phyloP scores from a whole-genome alignment of 441 rosid genomes.

The Brassica hybrid region DNA sequence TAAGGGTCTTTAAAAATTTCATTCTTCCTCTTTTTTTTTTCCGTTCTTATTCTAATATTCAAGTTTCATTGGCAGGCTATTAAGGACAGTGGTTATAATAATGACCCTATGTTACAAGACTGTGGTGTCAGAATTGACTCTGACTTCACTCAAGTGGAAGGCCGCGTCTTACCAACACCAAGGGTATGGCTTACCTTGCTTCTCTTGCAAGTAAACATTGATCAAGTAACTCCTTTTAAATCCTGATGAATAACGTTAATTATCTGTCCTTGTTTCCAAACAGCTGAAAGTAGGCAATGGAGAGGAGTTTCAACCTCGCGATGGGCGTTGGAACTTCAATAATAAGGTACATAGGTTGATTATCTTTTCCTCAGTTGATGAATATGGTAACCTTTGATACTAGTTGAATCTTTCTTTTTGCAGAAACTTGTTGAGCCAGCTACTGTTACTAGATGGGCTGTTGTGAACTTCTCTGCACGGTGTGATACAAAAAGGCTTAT shows the following conservation, averaged over 20 bases:
- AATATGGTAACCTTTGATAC: slow-evolving; percentile 12
- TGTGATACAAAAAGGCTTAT: slow-evolving; percentile 40
- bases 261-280: slow-evolving; percentile 19
- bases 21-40: background rate
- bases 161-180: slow-evolving; percentile 59
- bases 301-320: slow-evolving; percentile 51
- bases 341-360: slow-evolving; percentile 46
- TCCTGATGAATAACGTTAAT: background rate
- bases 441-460: slow-evolving; percentile 55
- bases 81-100: slow-evolving; percentile 47
- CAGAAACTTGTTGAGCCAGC: slow-evolving; percentile 56
- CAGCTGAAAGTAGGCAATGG: slow-evolving; percentile 67
- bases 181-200: slow-evolving; percentile 40
- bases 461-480: slow-evolving; percentile 68
- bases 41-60: slow-evolving; percentile 1
- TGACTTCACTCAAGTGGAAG: slow-evolving; percentile 57
- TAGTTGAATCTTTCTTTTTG: slow-evolving; percentile 3
- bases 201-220: background rate
- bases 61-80: slow-evolving; percentile 46
- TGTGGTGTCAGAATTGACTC: slow-evolving; percentile 52
- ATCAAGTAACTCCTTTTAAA: background rate
- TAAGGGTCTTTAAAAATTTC: slow-evolving; percentile 30
- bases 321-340: no score
- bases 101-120: slow-evolving; percentile 36
- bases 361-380: background rate